phyloP scores from a whole-genome alignment of 768 basidiomycete genomes.

The Agaricus subrufescens region DNA sequence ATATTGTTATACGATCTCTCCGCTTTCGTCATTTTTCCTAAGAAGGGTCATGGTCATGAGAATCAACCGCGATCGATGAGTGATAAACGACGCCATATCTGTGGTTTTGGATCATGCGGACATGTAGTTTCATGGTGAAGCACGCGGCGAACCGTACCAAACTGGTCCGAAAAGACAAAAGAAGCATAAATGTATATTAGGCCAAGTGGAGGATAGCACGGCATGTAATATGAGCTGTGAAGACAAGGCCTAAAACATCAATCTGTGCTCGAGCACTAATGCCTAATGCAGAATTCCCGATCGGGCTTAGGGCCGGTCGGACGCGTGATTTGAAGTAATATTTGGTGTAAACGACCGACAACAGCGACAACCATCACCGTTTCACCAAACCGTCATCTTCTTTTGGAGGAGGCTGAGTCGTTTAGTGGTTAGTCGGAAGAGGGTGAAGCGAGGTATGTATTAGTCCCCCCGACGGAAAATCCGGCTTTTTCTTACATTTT shows the following conservation, averaged over 20 bases:
- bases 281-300: conserved; percentile 1
- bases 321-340: conserved; percentile 1
- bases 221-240: too few relatives aligned
- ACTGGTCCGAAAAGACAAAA: conserved; percentile 14
- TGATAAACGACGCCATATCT: conserved; percentile 8
- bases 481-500: not conserved
- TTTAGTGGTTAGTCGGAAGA: conserved; percentile 62
- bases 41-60: not conserved
- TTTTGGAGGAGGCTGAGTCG: conserved; percentile 65
- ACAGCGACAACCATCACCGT: conserved; percentile 30
- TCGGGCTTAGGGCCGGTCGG: conserved; percentile 11
- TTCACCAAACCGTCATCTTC: conserved; percentile 45
- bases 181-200: conserved; percentile 12
- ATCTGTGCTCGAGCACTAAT: not conserved
- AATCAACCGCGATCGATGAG: conserved; percentile 10
- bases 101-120: not conserved
- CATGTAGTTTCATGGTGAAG: not conserved
- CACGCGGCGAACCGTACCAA: not conserved
- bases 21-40: not conserved
- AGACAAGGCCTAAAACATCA: too few relatives aligned
- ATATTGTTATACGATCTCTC: not conserved
- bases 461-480: not conserved
- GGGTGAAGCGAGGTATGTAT: conserved; percentile 64
- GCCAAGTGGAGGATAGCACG: not conserved
- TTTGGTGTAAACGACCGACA: conserved; percentile 10